Conservation (phyloP, 345 rosid species). For the Citrus hindsii region DNA sequence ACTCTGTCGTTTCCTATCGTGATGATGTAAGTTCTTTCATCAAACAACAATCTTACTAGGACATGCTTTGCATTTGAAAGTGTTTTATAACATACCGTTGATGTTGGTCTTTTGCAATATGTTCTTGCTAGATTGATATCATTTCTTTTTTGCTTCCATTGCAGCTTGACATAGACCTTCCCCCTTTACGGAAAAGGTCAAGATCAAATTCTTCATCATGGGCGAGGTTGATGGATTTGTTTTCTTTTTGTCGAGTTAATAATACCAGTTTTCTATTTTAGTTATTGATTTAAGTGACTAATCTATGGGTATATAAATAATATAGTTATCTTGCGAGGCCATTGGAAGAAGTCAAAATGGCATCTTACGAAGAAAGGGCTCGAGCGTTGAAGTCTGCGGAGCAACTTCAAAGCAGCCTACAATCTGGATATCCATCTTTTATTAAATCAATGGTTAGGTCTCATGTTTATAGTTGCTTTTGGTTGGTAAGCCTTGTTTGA, state of each 20-base stretch:
- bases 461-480: conserved; percentile 69
- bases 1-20: conserved; percentile 28
- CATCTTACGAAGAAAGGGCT: conserved; percentile 40
- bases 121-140: no score
- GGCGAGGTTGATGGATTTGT: conserved; percentile 18
- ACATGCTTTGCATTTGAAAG: background rate
- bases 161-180: conserved; percentile 26
- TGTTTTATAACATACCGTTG: no score
- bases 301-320: background rate
- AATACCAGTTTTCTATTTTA: background rate
- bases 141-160: background rate
- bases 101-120: no score
- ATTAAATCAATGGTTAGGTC: conserved; percentile 69
- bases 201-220: conserved; percentile 32
- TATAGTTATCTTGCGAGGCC: conserved; percentile 50
- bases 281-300: background rate
- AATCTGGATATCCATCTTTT: conserved; percentile 44
- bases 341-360: conserved; percentile 40
- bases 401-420: conserved; percentile 33
- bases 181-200: conserved; percentile 20
- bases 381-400: conserved; percentile 40
- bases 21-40: conserved; percentile 35
- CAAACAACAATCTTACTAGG: background rate
- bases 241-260: background rate
- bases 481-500: conserved; percentile 50